A percentile compares a stretch with the other conserved stretches of the same genome.
Evolutionary conservation across 2,329 filamentous ascomycete species (phyloP).

Genomic region (Colletotrichum sp.): DNA sequence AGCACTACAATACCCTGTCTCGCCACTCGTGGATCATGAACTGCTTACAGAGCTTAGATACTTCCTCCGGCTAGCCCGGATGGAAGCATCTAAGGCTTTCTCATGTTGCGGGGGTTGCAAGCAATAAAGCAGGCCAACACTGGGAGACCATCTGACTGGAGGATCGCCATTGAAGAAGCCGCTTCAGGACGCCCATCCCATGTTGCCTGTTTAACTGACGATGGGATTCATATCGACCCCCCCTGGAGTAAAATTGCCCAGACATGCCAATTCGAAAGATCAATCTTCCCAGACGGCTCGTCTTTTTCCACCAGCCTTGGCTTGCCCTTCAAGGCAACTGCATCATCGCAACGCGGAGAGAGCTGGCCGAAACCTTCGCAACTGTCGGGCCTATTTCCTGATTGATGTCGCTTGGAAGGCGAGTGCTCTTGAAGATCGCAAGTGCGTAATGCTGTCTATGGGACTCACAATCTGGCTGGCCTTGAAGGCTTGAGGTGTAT

Average conservation of each 20-base stretch:
- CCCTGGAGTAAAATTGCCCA: neutral
- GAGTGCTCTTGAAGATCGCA: neutral
- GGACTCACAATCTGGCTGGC: neutral
- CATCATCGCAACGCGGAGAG: constrained; percentile 28
- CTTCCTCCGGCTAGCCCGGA: neutral
- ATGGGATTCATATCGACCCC: neutral
- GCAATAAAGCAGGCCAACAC: neutral
- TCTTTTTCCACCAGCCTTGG: neutral
- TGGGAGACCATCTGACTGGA: neutral
- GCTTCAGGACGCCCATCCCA: neutral
- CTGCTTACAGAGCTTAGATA: neutral
- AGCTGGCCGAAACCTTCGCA: constrained; percentile 29
- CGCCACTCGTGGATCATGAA: neutral
- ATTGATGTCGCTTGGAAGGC: constrained; percentile 25
- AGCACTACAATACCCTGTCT: neutral
- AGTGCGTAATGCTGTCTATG: neutral
- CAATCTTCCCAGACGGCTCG: neutral
- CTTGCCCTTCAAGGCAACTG: neutral
- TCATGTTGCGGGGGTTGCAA: neutral
- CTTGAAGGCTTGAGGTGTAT: neutral
- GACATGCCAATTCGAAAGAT: neutral
- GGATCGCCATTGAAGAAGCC: neutral
- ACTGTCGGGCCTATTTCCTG: constrained; percentile 38
- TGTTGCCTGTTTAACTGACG: constrained; percentile 3
- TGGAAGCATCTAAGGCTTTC: neutral